Conservation (phyloP, 2,329 filamentous ascomycete genomes). For the Cladophialophora psammophila region DNA sequence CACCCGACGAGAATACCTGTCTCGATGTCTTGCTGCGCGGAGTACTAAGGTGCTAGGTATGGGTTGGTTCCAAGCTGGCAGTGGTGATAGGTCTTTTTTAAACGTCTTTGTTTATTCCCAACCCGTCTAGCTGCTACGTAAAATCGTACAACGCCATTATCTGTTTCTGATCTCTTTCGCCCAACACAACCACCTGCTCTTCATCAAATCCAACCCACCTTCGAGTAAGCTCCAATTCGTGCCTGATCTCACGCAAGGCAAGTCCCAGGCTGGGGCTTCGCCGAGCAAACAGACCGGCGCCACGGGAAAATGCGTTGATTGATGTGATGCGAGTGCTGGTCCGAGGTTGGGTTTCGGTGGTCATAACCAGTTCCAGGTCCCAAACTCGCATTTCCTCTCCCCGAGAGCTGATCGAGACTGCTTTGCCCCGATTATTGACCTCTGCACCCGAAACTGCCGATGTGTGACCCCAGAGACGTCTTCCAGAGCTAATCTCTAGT, state of each 20-base stretch:
- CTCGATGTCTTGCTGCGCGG: not conserved
- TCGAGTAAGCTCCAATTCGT: constrained; percentile 54
- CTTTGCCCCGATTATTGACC: constrained; percentile 83
- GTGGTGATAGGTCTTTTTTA: not conserved
- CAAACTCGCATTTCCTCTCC: constrained; percentile 84
- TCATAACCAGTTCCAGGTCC: constrained; percentile 75
- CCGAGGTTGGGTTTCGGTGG: constrained; percentile 48
- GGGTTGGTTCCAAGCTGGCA: not conserved
- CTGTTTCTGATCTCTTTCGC: constrained; percentile 72
- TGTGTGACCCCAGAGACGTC: constrained; percentile 88
- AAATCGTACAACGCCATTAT: constrained; percentile 88
- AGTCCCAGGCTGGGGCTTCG: constrained; percentile 44
- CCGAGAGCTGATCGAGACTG: constrained; percentile 83
- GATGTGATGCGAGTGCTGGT: constrained; percentile 63
- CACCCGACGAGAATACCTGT: not conserved
- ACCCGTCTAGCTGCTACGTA: constrained; percentile 57
- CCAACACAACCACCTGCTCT: constrained; percentile 86
- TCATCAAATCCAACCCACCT: constrained; percentile 88
- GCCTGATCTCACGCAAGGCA: constrained; percentile 47
- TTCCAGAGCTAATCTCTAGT: constrained; percentile 74
- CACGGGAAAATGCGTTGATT: constrained; percentile 32
- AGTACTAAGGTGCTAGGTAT: too few species aligned
- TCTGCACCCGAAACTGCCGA: constrained; percentile 86
- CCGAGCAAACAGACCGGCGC: constrained; percentile 40
- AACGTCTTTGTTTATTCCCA: not conserved